phyloP scores from a whole-genome alignment of 352 stramenopile species.

The Globisporangium splendens region DNA sequence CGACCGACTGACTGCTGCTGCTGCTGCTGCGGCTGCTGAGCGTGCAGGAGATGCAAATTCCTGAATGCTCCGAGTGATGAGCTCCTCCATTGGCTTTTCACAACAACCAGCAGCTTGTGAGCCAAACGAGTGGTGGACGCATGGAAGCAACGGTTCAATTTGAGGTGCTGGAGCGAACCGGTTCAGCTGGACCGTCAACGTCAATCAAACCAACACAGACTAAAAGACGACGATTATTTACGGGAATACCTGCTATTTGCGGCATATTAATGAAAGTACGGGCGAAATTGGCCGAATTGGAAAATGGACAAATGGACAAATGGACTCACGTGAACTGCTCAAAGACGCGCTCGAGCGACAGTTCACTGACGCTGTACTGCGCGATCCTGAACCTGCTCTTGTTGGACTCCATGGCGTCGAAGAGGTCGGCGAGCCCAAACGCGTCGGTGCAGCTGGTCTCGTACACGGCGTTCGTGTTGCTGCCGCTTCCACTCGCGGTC shows the following conservation, averaged over 20 bases:
- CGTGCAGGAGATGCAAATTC: slow-evolving; percentile 8
- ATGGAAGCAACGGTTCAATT: no score
- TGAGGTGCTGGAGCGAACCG: not conserved
- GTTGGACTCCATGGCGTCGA: slow-evolving; percentile 70
- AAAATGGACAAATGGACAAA: not conserved
- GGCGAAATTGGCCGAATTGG: no score
- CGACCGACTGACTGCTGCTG: no score
- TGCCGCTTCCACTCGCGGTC: slow-evolving; percentile 44
- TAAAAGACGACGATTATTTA: no score
- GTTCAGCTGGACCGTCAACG: not conserved
- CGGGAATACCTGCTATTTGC: not conserved
- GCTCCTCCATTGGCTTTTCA: not conserved
- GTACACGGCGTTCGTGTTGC: slow-evolving; percentile 55
- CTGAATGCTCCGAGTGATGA: slow-evolving; percentile 4
- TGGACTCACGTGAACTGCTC: slow-evolving; percentile 83
- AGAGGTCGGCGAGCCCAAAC: slow-evolving; percentile 71
- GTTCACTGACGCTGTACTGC: slow-evolving; percentile 90
- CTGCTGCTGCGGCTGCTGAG: slow-evolving; percentile 4
- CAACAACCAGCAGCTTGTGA: not conserved
- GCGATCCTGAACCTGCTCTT: slow-evolving; percentile 74
- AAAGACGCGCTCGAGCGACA: slow-evolving; percentile 92
- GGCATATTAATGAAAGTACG: not conserved
- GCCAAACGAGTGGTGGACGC: slow-evolving; percentile 6
- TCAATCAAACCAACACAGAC: no score
- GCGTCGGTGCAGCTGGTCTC: slow-evolving; percentile 62